These are phyloP conservation scores for Cutaneotrichosporon cutaneum DNA, from an alignment of 1,284 basidiomycete species.

Conservation along the genomic window DNA sequence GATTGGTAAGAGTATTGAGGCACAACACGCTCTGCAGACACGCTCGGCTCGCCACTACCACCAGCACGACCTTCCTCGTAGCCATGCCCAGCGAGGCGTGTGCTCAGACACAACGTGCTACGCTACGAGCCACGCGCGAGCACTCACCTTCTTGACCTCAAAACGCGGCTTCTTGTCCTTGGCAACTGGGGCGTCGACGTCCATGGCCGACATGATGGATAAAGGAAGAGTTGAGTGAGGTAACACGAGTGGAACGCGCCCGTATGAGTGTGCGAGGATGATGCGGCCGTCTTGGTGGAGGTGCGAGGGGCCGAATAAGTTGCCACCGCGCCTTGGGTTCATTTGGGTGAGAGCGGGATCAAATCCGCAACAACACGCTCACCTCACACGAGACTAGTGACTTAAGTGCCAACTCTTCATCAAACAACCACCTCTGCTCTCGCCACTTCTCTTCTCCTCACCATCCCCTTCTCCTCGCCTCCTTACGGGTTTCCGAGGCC, in stretches of 20 bases:
- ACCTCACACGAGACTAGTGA: not conserved
- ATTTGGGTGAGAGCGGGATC: not conserved
- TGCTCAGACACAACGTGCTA: not conserved
- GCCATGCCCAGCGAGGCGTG: not conserved
- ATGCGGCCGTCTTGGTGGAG: slow-evolving; percentile 3
- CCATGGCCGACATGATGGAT: slow-evolving; percentile 39
- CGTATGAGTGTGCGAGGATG: not conserved
- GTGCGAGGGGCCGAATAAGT: not conserved
- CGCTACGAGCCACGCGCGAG: not conserved
- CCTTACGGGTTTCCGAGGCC: not conserved
- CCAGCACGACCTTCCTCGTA: not conserved
- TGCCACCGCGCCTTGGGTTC: no score
- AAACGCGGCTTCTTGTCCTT: slow-evolving; percentile 67
- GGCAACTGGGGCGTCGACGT: slow-evolving; percentile 55
- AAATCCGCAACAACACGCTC: not conserved
- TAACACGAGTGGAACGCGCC: no score
- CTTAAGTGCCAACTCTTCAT: not conserved
- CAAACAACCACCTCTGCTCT: no score
- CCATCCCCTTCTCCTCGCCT: not conserved
- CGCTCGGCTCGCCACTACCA: no score
- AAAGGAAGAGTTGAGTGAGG: not conserved
- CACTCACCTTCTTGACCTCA: slow-evolving; percentile 88
- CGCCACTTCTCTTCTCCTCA: not conserved
- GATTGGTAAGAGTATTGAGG: no score
- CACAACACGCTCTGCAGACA: no score